Conservation (phyloP, 345 rosid species). For the Ricinus communis region DNA sequence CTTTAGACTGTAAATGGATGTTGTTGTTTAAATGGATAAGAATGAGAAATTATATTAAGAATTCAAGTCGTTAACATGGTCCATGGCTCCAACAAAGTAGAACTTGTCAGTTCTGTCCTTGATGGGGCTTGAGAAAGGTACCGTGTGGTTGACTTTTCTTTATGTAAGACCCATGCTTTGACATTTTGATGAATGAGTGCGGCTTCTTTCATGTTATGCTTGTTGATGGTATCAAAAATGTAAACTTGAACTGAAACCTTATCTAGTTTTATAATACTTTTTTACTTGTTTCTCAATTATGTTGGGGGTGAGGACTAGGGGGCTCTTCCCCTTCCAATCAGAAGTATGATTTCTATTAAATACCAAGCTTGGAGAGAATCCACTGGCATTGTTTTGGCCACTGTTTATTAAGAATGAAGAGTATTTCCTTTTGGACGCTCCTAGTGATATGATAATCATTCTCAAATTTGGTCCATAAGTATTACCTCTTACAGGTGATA, state of each 20-base stretch:
- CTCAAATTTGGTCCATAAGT: no score
- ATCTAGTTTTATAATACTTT: no score
- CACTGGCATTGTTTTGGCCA: neutral
- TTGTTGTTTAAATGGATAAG: neutral
- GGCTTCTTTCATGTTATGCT: neutral
- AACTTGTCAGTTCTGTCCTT: neutral
- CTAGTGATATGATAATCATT: neutral
- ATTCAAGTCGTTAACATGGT: neutral
- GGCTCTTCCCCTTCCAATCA: neutral
- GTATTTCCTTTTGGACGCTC: neutral
- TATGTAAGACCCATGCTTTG: neutral
- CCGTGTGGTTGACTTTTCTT: neutral
- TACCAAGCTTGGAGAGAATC: no score
- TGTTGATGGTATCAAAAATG: neutral
- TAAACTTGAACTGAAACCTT: neutral
- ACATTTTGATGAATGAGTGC: neutral
- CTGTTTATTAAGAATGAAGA: neutral
- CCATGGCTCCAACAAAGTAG: neutral
- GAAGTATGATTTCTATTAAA: neutral
- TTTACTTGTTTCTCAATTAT: neutral
- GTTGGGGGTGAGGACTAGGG: no score
- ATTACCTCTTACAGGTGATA: neutral
- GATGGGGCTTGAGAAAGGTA: slow-evolving; percentile 1
- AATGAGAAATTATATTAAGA: slow-evolving; percentile 1
- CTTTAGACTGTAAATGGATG: neutral